Conservation (phyloP, 306 rosid species). For the Gastrolobium bilobum region DNA sequence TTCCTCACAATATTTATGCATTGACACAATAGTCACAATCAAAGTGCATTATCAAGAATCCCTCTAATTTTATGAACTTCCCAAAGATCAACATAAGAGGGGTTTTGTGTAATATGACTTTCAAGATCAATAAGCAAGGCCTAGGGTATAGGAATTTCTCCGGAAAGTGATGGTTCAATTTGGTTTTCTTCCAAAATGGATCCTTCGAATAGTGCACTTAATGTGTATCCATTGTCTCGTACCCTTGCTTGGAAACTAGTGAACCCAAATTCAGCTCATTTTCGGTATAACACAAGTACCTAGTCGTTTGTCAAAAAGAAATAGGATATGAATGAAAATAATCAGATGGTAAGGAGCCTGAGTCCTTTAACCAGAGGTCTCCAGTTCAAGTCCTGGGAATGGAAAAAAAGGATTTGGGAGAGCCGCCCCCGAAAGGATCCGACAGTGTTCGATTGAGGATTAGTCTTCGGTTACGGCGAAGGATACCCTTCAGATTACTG, state of each 20-base stretch:
- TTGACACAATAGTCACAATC: background rate
- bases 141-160: background rate
- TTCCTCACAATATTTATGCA: too few relatives aligned
- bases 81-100: background rate
- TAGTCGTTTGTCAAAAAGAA: too few relatives aligned
- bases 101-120: background rate
- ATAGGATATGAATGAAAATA: too few relatives aligned
- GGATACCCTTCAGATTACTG: too few relatives aligned
- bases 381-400: too few relatives aligned
- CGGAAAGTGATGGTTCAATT: background rate
- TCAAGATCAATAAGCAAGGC: background rate
- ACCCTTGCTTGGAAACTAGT: background rate
- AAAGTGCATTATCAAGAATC: background rate
- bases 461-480: too few relatives aligned
- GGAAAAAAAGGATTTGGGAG: too few relatives aligned
- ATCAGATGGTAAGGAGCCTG: too few relatives aligned
- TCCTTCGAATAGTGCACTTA: background rate
- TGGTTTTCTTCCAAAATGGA: background rate
- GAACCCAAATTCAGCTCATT: background rate
- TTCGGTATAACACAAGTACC: too few relatives aligned
- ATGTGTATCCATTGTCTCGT: background rate
- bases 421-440: too few relatives aligned
- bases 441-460: too few relatives aligned
- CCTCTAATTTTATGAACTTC: background rate
- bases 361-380: too few relatives aligned